Evolutionary conservation across 352 stramenopile genomes (phyloP), one percentile per base, ranked within the genome.

Genomic region (Phytopythium mirpurense): DNA sequence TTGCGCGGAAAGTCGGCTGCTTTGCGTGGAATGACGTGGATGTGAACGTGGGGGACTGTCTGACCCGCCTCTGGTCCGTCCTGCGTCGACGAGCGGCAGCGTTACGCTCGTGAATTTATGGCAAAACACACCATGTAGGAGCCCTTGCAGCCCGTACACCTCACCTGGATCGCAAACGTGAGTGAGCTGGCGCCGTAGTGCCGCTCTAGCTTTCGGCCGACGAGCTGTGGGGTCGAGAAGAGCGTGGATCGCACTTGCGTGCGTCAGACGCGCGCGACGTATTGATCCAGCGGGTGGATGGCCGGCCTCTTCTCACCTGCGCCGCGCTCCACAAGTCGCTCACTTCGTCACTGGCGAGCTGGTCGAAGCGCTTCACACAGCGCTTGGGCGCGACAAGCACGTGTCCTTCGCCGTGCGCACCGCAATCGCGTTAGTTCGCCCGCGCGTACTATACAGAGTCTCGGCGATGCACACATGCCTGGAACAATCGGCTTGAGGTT

Each of bases 401-500:
- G 65, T 98, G 95, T 7, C 93, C 77, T 88, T 35, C 9, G 9
- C 9, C 29, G 9, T 32, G 29, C 5, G 29, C 29, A 32, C 9
- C 9, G 9, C 9, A 18, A 24, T 24, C 12, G 10, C 15, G n/a
- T 44, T 24, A 10, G 38, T 24, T 19, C 14, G 38, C 12, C 8
- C 12, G 18, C 38, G 41, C 18, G 31, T 6, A 10, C 23, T 16
- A 36, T 18, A 16, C 9, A 4, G 18, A 8, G 26, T 18, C 16
- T 19, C 9, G 42, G 18, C 37, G 21, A 16, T 18, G 4, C 16
- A 47, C 29, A 18, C 49, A 3, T 18, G 86, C 79, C 91, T 63
- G 77, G 72, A 29, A 98, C 89, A 56, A 98, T 96, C 1, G 93
- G 94, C 51, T 96, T 96, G 32, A 98, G 71, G 60, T 98, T 98